Conservation (phyloP, 2,329 filamentous ascomycete species). For the Aureobasidium sp. region DNA sequence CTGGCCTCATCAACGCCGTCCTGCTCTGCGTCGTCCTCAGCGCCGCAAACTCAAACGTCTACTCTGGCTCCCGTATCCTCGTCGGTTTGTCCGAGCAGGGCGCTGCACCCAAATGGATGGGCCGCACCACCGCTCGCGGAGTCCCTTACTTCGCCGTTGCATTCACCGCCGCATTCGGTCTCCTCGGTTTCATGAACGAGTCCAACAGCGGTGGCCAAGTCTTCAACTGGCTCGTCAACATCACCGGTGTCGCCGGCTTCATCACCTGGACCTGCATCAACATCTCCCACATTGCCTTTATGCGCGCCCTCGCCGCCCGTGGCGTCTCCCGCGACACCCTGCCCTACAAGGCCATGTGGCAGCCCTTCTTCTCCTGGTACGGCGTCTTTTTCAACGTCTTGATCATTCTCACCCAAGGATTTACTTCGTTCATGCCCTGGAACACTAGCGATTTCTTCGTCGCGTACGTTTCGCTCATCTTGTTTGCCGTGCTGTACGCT, state of each 20-base stretch:
- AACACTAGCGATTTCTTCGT: conserved; percentile 65
- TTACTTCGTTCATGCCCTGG: conserved; percentile 50
- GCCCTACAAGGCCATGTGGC: conserved; percentile 62
- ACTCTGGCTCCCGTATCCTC: conserved; percentile 62
- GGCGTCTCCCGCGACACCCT: conserved; percentile 59
- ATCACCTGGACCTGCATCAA: conserved; percentile 71
- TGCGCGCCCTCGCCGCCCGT: conserved; percentile 61
- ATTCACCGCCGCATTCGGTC: conserved; percentile 48
- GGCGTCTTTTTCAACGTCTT: conserved; percentile 54
- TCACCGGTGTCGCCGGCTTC: conserved; percentile 44
- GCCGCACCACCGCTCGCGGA: conserved; percentile 36
- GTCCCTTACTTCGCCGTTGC: conserved; percentile 40
- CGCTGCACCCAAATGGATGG: conserved; percentile 39
- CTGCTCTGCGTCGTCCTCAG: conserved; percentile 59
- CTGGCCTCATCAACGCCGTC: conserved; percentile 59
- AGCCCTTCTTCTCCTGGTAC: conserved; percentile 59
- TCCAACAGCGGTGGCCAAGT: conserved; percentile 59
- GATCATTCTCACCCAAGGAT: conserved; percentile 43
- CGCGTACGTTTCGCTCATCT: conserved; percentile 62
- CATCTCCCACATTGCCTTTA: conserved; percentile 61
- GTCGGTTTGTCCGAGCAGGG: conserved; percentile 54
- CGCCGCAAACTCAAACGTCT: conserved; percentile 36
- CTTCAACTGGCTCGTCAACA: conserved; percentile 63
- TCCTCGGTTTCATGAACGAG: conserved; percentile 69
- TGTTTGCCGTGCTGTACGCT: conserved; percentile 56